Base-by-base conservation (phyloP, 306 rosid species). In the Cucurbita moschata region DNA sequence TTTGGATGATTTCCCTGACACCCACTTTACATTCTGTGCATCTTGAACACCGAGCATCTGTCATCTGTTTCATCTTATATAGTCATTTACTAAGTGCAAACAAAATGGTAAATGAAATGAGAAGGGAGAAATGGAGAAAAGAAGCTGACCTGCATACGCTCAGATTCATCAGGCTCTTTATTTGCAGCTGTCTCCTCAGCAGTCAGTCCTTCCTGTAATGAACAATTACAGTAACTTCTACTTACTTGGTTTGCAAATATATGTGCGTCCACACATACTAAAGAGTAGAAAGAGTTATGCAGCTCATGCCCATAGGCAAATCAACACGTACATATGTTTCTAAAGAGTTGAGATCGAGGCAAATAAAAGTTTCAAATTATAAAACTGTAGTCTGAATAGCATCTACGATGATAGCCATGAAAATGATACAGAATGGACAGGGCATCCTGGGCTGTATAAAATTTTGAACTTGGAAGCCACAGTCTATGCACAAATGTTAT, bases 41-140 rank as follows among this genome's bases (percentile, higher is more conserved):
- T 84, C 86, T 85, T 74, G 91, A 72, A 87, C 97, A 95, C 76
- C 96, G 97, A 58, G 90, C 90, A 80, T 89, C 92, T 6, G 93
- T 91, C 97, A 95, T 95, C 99, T 95, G 85, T 59, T 77, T 79
- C 80, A 73, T 44, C 19, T 72, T 75, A 42, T 52, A 80, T 52
- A 75, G 75, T 71, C 77, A 19, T 58, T 82, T 68, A 74, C 46
- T 77, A 66, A 38, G 73, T 72, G 62, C 53, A 55, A 67, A 72
- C 14, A 8, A 39, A 73, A 75, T 68, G 38, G 54, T 54, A 10
- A 18, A 44, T 16, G 37, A 65, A 73, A 11, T 40, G 72, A 19
- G 76, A 76, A 14, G 26, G 35, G 49, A 77, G 23, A 76, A 58
- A n/a, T 42, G 64, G 9, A 67, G 53, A 71, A 68, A 75, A 69